Evolutionary conservation across 495 filamentous ascomycete genomes (phyloP).

Genomic region (Aspergillus steynii): DNA sequence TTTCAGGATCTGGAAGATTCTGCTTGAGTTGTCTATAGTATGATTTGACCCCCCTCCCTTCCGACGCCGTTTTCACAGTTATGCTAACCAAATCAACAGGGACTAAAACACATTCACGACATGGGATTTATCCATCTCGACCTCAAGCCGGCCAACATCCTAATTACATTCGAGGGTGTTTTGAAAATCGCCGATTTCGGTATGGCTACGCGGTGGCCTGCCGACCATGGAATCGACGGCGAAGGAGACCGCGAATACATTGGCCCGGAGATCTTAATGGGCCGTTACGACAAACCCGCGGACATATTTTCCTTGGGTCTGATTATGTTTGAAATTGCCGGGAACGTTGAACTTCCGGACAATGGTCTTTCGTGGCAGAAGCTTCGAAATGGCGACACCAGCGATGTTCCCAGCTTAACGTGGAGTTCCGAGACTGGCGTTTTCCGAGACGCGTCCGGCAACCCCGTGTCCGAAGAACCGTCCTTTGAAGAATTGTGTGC

Average conservation of each 20-base stretch:
- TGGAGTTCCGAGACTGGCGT: conserved; percentile 70
- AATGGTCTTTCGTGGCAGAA: conserved; percentile 89
- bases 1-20: conserved; percentile 96
- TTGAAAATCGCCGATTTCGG: conserved; percentile 97
- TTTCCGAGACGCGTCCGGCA: conserved; percentile 72
- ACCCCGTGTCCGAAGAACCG: conserved; percentile 51
- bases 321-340: conserved; percentile 90
- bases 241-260: conserved; percentile 97
- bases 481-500: conserved; percentile 54
- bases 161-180: conserved; percentile 86
- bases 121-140: conserved; percentile 90
- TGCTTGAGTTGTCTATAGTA: conserved; percentile 80
- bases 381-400: conserved; percentile 82
- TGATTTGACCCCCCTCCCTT: not conserved
- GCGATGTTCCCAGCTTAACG: conserved; percentile 80
- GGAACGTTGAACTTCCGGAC: conserved; percentile 87
- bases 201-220: conserved; percentile 80
- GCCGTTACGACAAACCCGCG: conserved; percentile 81
- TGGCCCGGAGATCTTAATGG: conserved; percentile 83
- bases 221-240: conserved; percentile 71
- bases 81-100: conserved; percentile 55
- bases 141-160: conserved; percentile 90
- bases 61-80: not conserved
- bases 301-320: conserved; percentile 93
- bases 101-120: conserved; percentile 83